These are phyloP conservation scores for Dinochytrium kinnereticum DNA, from an alignment of 371 early-diverging fungal species.

Conservation along the genomic window DNA sequence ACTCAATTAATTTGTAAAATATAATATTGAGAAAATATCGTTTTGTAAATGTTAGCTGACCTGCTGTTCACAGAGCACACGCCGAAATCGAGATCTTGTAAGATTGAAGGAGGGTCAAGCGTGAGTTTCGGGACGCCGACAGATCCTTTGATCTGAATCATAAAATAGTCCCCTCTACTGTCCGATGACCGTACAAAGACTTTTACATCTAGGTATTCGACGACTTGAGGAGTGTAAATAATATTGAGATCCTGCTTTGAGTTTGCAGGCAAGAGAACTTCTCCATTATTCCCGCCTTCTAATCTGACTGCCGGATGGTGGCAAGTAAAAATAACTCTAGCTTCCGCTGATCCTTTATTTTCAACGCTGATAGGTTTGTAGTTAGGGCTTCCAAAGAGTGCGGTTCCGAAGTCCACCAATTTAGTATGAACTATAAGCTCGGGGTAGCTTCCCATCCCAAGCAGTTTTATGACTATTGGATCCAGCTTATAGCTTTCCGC, in stretches of 20 bases:
- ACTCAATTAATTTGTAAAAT: neutral
- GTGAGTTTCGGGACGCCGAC: conserved; percentile 61
- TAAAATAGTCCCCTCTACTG: conserved; percentile 57
- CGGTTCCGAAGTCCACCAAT: conserved; percentile 58
- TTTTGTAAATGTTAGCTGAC: no score
- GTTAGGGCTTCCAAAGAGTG: conserved; percentile 55
- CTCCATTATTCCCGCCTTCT: conserved; percentile 35
- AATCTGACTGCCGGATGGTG: conserved; percentile 52
- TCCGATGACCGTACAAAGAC: conserved; percentile 57
- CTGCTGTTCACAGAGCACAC: conserved; percentile 50
- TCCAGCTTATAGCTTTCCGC: conserved; percentile 38
- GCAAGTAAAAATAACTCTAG: conserved; percentile 53
- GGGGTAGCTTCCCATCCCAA: conserved; percentile 57
- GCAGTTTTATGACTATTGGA: conserved; percentile 43
- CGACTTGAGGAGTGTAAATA: conserved; percentile 51
- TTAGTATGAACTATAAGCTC: conserved; percentile 56
- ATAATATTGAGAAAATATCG: neutral
- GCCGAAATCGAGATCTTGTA: conserved; percentile 56
- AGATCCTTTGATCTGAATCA: conserved; percentile 51
- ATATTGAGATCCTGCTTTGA: conserved; percentile 44
- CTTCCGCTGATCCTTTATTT: conserved; percentile 61
- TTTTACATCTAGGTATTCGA: conserved; percentile 56
- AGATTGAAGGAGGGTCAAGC: conserved; percentile 43
- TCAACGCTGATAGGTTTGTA: conserved; percentile 48
- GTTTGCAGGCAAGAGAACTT: conserved; percentile 42